Evolutionary conservation across 768 basidiomycete species (phyloP).

Genomic region (Naganishia kalamii): DNA sequence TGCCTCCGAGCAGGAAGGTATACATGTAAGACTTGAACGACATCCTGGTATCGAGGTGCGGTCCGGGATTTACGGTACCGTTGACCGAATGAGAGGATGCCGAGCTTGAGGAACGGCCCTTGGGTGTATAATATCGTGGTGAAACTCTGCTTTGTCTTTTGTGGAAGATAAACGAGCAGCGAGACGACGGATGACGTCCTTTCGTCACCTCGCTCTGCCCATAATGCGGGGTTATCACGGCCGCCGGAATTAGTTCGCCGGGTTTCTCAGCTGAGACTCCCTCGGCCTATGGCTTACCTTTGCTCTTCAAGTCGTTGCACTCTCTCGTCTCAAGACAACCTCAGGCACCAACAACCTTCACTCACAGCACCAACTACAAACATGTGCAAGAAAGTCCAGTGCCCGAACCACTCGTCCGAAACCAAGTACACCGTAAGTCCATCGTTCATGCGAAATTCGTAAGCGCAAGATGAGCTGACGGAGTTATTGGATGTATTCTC

Average conservation of each 20-base stretch:
- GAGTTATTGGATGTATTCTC: too few relatives aligned
- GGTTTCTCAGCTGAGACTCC: too few relatives aligned
- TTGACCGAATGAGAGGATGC: too few relatives aligned
- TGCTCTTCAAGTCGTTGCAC: too few relatives aligned
- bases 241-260: background rate
- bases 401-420: slow-evolving; percentile 35
- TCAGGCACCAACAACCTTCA: background rate
- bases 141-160: too few relatives aligned
- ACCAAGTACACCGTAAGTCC: slow-evolving; percentile 40
- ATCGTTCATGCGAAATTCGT: too few relatives aligned
- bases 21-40: slow-evolving; percentile 14
- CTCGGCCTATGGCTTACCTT: too few relatives aligned
- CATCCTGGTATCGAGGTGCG: background rate
- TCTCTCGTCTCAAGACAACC: background rate
- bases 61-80: background rate
- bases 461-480: too few relatives aligned
- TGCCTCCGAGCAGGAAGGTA: background rate
- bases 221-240: background rate
- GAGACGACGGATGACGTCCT: background rate
- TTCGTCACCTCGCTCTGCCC: background rate
- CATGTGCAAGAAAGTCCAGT: slow-evolving; percentile 44
- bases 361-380: background rate
- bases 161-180: too few relatives aligned
- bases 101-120: background rate
- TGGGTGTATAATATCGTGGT: too few relatives aligned